A percentile compares a stretch with the other conserved stretches of the same genome.
Conservation (phyloP, 129 eudicot species). For the Mikania micrantha region DNA sequence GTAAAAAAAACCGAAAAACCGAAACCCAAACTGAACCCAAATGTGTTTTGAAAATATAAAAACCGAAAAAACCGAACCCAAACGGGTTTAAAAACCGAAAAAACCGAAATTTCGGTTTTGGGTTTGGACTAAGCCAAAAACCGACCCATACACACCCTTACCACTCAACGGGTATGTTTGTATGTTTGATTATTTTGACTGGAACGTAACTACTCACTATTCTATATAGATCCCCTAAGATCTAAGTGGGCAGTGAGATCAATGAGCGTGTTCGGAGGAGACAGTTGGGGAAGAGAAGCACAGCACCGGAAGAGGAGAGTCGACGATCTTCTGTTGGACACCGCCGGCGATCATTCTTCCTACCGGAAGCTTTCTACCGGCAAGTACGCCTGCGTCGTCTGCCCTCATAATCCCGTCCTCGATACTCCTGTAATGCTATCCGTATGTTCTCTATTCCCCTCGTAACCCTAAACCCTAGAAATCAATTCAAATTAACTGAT, state of each 20-base stretch:
- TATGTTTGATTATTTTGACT: too few species aligned
- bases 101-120: too few species aligned
- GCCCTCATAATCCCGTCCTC: slow-evolving; percentile 59
- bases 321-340: slow-evolving; percentile 40
- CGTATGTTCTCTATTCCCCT: slow-evolving; percentile 22
- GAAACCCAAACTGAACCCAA: too few species aligned
- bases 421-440: slow-evolving; percentile 58
- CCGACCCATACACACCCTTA: too few species aligned
- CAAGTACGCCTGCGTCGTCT: slow-evolving; percentile 60
- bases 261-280: slow-evolving; percentile 86
- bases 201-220: too few species aligned
- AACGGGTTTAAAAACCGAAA: too few species aligned
- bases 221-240: too few species aligned
- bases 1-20: too few species aligned
- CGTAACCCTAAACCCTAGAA: background rate
- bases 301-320: slow-evolving; percentile 55
- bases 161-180: too few species aligned
- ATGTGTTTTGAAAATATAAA: too few species aligned
- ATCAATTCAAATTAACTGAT: background rate
- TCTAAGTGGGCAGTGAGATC: background rate
- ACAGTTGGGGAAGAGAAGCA: slow-evolving; percentile 71
- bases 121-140: too few species aligned
- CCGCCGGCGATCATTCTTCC: slow-evolving; percentile 24
- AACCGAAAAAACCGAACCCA: too few species aligned
- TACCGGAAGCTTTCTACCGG: slow-evolving; percentile 50